Evolutionary conservation across 306 rosid genomes (phyloP), one percentile per base, ranked within the genome.

Genomic region (Casuarina glauca): DNA sequence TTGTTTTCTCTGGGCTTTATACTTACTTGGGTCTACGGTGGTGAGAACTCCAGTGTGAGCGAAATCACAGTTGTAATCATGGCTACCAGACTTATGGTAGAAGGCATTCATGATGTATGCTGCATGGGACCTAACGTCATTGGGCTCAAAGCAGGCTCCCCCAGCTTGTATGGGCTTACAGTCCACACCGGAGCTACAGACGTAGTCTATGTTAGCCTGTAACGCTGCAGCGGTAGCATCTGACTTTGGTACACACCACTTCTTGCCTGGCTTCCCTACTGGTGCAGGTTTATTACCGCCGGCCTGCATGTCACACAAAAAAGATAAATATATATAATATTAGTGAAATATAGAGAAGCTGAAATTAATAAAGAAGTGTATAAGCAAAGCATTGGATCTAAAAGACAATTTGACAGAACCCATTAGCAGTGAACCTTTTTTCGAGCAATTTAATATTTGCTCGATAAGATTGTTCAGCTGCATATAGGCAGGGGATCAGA

Each of bases 21-120:
- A 50, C 88, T 87, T 16, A 84, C 97, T 92, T 73, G 97, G 97
- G 81, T 92, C 76, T 4, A 36, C 20, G 6, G 87, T 9, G 50
- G 91, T 79, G 0, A 89, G 0, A 6, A 79, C 66, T 9, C 66
- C 97, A 2, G 94, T 42, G 38, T 78, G 50, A 5, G 93, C 71
- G 86, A 95, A 95, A 76, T 92, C 91, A 42, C 97, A 95, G 75
- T 91, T 84, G 86, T 41, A 89, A 41, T 82, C 79, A 38, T 87
- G 46, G 75, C 83, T 87, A 3, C 97, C 99, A 12, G 79, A 52
- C 82, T 79, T 78, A 11, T 91, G 93, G 26, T 82, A 95, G 74
- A 69, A 95, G 1, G 97, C 82, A 74, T 92, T 95, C 97, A 95
- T 95, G 53, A 87, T 86, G 70, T 79, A 95, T 0, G 97, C 79